Percentiles rank a stretch among this genome's conserved stretches.
Evolutionary conservation across 306 rosid genomes (phyloP).

Genomic region (Crataegus laevigata): DNA sequence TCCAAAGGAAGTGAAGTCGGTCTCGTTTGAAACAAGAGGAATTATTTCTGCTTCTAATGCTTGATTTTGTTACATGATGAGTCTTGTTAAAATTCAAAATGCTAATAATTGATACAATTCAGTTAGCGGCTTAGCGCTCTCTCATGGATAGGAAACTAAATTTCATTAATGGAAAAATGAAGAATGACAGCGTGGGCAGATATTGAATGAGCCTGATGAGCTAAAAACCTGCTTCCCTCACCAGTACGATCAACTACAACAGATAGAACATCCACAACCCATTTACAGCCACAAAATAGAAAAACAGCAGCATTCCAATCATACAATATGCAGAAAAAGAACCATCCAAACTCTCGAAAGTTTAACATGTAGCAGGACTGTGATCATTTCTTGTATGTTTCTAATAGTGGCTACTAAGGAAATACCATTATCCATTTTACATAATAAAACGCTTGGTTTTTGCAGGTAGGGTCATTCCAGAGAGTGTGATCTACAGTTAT

Average conservation of each 20-base stretch:
- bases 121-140: not conserved
- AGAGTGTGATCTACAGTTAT: slow-evolving; percentile 13
- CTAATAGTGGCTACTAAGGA: not conserved
- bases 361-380: not conserved
- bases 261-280: not conserved
- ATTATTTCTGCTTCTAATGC: not conserved
- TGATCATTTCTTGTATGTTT: not conserved
- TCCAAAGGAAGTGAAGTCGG: not conserved
- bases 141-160: not conserved
- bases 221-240: not conserved
- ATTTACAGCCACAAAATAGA: not conserved
- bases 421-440: not conserved
- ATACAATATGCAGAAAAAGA: not conserved
- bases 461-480: slow-evolving; percentile 7
- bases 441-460: not conserved
- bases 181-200: not conserved
- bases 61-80: not conserved
- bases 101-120: not conserved
- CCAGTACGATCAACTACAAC: not conserved
- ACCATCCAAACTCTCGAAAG: not conserved
- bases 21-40: not conserved
- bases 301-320: not conserved
- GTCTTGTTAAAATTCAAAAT: not conserved
- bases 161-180: not conserved
- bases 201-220: not conserved